Conservation (phyloP, 2,329 filamentous ascomycete species). For the Fusarium sp. region DNA sequence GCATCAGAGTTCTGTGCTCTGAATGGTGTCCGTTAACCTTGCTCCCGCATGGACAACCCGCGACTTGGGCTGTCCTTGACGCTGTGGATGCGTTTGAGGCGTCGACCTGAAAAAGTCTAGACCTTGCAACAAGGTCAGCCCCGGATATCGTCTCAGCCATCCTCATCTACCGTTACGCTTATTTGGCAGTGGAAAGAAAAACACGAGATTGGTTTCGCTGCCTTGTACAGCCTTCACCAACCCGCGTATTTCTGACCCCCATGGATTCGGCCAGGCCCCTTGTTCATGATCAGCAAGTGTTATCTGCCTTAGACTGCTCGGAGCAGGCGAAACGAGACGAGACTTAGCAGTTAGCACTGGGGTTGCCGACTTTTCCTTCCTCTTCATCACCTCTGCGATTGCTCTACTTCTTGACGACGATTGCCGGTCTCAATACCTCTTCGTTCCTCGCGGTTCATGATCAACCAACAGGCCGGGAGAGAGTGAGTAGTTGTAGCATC, state of each 20-base stretch:
- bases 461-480: slow-evolving; percentile 19
- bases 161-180: slow-evolving; percentile 37
- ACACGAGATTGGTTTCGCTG: background rate
- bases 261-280: slow-evolving; percentile 18
- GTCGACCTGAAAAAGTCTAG: slow-evolving; percentile 29
- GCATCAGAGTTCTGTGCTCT: slow-evolving; percentile 8
- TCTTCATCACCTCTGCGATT: slow-evolving; percentile 8
- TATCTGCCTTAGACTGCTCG: slow-evolving; percentile 6
- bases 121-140: slow-evolving; percentile 36
- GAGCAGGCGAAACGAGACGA: background rate
- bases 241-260: slow-evolving; percentile 8
- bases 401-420: background rate
- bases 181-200: slow-evolving; percentile 19
- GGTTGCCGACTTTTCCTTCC: slow-evolving; percentile 1
- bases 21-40: slow-evolving; percentile 2
- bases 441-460: slow-evolving; percentile 1
- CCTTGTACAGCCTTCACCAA: background rate
- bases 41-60: background rate
- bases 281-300: slow-evolving; percentile 20
- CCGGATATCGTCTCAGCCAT: slow-evolving; percentile 41
- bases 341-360: background rate
- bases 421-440: slow-evolving; percentile 2
- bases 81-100: slow-evolving; percentile 30
- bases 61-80: slow-evolving; percentile 6
- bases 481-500: slow-evolving; percentile 33